Percentiles rank a stretch among this genome's conserved stretches.
These are phyloP conservation scores for Fraxinus angustifolia DNA, from an alignment of 305 asterid species.

Conservation along the genomic window DNA sequence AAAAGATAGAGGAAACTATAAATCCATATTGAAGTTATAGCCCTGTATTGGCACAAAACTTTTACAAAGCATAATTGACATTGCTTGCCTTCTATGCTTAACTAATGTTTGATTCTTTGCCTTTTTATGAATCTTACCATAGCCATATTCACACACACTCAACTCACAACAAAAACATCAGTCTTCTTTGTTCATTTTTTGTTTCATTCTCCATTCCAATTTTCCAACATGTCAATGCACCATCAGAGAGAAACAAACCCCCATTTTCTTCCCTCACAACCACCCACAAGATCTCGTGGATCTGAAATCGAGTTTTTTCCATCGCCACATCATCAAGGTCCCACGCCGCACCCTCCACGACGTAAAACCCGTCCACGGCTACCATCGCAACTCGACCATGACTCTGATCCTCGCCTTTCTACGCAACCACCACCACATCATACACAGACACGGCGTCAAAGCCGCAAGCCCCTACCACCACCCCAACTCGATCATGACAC, in stretches of 20 bases:
- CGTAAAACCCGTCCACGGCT: neutral
- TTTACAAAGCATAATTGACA: conserved; percentile 22
- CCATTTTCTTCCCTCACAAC: conserved; percentile 31
- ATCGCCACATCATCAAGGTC: neutral
- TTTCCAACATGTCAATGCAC: conserved; percentile 14
- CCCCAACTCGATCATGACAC: neutral
- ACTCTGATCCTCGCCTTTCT: neutral
- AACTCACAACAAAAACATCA: neutral
- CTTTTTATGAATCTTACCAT: conserved; percentile 20
- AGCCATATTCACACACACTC: conserved; percentile 9
- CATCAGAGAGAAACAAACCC: conserved; percentile 34
- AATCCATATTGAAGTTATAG: neutral
- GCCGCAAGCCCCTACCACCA: neutral
- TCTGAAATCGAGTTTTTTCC: neutral
- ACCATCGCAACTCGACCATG: neutral
- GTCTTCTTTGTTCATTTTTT: conserved; percentile 3
- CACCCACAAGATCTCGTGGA: neutral
- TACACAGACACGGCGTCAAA: conserved; percentile 10
- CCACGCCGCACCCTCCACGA: neutral
- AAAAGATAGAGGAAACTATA: neutral
- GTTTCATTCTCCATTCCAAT: conserved; percentile 6
- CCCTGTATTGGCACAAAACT: neutral
- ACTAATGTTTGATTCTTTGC: conserved; percentile 35
- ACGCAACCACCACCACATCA: neutral
- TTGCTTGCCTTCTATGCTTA: conserved; percentile 43